Conservation (phyloP, 2,329 filamentous ascomycete genomes). For the Xylaria sp. region DNA sequence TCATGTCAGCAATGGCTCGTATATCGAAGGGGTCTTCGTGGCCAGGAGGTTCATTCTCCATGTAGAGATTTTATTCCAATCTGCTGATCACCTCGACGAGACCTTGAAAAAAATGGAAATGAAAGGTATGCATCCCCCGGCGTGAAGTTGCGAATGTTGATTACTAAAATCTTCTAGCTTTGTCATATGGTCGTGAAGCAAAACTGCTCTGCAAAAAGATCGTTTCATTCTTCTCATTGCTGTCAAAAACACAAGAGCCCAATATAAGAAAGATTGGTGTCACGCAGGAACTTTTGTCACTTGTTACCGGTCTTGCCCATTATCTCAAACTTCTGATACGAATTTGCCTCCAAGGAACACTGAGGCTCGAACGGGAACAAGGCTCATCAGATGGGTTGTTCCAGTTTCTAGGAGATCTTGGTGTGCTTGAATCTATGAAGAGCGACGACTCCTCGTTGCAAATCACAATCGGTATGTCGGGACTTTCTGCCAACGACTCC, state of each 20-base stretch:
- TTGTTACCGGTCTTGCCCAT: slow-evolving; percentile 95
- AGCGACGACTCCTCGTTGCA: slow-evolving; percentile 76
- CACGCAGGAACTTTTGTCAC: slow-evolving; percentile 95
- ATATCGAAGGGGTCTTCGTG: slow-evolving; percentile 92
- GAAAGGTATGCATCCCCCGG: slow-evolving; percentile 70
- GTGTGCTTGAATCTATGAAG: slow-evolving; percentile 82
- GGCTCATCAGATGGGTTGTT: slow-evolving; percentile 79
- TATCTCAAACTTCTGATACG: slow-evolving; percentile 97
- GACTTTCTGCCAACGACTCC: slow-evolving; percentile 77
- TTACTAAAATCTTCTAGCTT: slow-evolving; percentile 61
- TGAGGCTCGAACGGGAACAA: slow-evolving; percentile 90
- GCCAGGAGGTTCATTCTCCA: slow-evolving; percentile 97
- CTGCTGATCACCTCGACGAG: slow-evolving; percentile 85
- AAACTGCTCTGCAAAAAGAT: slow-evolving; percentile 99
- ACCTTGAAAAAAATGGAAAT: slow-evolving; percentile 75
- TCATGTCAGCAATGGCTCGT: slow-evolving; percentile 97
- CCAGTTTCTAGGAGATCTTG: slow-evolving; percentile 84
- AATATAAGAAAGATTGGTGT: slow-evolving; percentile 92
- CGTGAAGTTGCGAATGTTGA: slow-evolving; percentile 28
- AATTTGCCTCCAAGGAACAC: slow-evolving; percentile 92
- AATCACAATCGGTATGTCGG: slow-evolving; percentile 71
- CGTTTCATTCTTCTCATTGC: slow-evolving; percentile 93
- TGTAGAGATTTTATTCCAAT: slow-evolving; percentile 90
- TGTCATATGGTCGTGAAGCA: slow-evolving; percentile 94
- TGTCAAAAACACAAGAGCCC: slow-evolving; percentile 94